phyloP scores from a whole-genome alignment of 495 filamentous ascomycete genomes.

The Lophiostoma macrostomum region DNA sequence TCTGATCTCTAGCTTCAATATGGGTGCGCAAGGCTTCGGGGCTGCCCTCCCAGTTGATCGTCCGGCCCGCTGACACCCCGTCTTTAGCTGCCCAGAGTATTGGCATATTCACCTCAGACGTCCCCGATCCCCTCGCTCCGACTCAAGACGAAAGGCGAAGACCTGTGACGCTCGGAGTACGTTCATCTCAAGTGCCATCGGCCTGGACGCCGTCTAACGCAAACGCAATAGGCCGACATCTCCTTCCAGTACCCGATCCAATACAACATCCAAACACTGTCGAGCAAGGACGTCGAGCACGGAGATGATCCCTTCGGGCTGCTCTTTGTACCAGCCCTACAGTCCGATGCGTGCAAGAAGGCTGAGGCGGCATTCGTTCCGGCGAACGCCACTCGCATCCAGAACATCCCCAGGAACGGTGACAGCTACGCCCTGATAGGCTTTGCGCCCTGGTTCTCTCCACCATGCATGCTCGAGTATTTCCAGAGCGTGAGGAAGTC shows the following conservation, averaged over 20 bases:
- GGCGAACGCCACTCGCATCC: constrained; percentile 65
- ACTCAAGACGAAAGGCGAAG: constrained; percentile 21
- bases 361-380: constrained; percentile 60
- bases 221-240: constrained; percentile 52
- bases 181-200: background rate
- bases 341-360: constrained; percentile 57
- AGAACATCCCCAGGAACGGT: constrained; percentile 55
- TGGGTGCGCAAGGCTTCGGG: too few species aligned
- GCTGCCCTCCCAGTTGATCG: too few species aligned
- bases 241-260: constrained; percentile 61
- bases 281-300: constrained; percentile 51
- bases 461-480: constrained; percentile 65
- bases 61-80: constrained; percentile 2
- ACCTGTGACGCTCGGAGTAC: constrained; percentile 22
- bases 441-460: constrained; percentile 83
- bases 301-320: constrained; percentile 65
- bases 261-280: constrained; percentile 67
- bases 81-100: constrained; percentile 30
- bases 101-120: constrained; percentile 35
- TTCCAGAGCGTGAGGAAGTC: constrained; percentile 58
- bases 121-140: constrained; percentile 36
- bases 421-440: constrained; percentile 64
- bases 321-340: constrained; percentile 75
- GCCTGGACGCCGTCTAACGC: too few species aligned
- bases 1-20: constrained; percentile 4